A percentile compares a stretch with the other conserved stretches of the same genome.
Conservation (phyloP, 805 yeast species). For the Yamadazyma sp. region DNA sequence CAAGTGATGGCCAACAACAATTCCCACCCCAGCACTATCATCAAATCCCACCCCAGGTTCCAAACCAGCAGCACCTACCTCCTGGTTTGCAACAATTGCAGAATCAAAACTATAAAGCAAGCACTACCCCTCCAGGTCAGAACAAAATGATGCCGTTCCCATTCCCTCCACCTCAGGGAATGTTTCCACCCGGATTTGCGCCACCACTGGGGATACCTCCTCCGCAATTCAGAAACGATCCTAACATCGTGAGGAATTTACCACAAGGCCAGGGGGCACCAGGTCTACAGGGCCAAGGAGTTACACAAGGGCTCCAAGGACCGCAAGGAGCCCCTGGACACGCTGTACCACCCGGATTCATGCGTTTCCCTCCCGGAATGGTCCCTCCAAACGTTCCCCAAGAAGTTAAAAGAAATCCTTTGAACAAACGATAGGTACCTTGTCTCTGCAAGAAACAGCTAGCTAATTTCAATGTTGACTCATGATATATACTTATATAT, state of each 20-base stretch:
- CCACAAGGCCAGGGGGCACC: conserved; percentile 11
- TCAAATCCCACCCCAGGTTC: background rate
- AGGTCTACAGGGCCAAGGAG: background rate
- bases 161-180: conserved; percentile 15
- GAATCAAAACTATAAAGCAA: background rate
- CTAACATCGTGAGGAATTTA: conserved; percentile 7
- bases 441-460: no score
- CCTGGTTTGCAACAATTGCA: conserved; percentile 8
- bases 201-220: conserved; percentile 25
- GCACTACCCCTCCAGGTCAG: conserved; percentile 3
- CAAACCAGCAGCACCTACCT: conserved; percentile 4
- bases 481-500: conserved; percentile 2
- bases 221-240: conserved; percentile 15
- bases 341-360: conserved; percentile 6
- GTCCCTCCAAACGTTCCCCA: conserved; percentile 21
- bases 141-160: conserved; percentile 7
- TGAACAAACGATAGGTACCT: no score
- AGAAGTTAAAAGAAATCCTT: no score
- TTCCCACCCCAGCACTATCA: conserved; percentile 12
- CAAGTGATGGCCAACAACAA: conserved; percentile 8
- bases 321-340: conserved; percentile 6
- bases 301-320: background rate
- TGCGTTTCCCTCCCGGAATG: conserved; percentile 24
- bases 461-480: no score
- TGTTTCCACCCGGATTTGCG: conserved; percentile 16